Conservation (phyloP, 2,329 filamentous ascomycete species). For the Colletotrichum sp. region DNA sequence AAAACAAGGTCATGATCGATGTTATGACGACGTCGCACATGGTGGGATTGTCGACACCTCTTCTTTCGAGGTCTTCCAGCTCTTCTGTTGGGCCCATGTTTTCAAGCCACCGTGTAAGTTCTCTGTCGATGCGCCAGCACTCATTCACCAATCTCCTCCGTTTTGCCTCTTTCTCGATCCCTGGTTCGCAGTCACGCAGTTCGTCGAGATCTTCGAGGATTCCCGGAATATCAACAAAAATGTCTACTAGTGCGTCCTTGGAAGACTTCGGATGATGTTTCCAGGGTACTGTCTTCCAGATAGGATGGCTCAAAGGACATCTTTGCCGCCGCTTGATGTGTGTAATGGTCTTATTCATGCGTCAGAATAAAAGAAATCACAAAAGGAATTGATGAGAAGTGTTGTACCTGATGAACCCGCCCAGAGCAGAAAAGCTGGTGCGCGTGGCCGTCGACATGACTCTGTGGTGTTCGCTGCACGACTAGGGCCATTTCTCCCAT, state of each 20-base stretch:
- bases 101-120: constrained; percentile 13
- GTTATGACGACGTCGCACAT: constrained; percentile 13
- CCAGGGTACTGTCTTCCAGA: constrained; percentile 38
- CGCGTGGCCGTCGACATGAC: constrained; percentile 9
- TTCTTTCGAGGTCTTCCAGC: background rate
- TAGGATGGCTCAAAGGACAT: constrained; percentile 28
- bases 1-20: constrained; percentile 13
- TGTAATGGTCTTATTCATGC: background rate
- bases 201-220: constrained; percentile 30
- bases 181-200: constrained; percentile 20
- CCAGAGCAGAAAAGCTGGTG: constrained; percentile 26
- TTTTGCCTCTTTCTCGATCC: background rate
- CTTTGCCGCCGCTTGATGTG: constrained; percentile 23
- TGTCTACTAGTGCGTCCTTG: constrained; percentile 33
- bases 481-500: constrained; percentile 20
- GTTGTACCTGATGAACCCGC: constrained; percentile 24
- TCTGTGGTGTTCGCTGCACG: background rate
- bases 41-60: constrained; percentile 2
- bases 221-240: constrained; percentile 32
- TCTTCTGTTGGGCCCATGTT: background rate
- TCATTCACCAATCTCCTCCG: background rate
- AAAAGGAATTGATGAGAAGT: background rate
- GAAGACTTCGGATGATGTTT: constrained; percentile 28
- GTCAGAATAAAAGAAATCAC: background rate
- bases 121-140: constrained; percentile 17